These are phyloP conservation scores for Ogataea corticis DNA, from an alignment of 805 yeast species.

Conservation along the genomic window DNA sequence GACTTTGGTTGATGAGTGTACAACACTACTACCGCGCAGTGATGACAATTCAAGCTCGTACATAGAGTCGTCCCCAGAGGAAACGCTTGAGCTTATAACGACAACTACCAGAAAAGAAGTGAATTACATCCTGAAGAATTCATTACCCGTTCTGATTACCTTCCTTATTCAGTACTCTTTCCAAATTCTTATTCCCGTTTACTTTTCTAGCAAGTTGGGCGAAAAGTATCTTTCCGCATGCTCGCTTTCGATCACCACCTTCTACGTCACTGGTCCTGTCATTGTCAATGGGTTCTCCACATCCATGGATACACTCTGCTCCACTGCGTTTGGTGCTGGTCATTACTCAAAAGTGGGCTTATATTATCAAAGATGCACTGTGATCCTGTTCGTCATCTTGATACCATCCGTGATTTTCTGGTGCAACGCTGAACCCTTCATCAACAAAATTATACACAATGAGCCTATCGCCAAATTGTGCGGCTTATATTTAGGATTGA, in stretches of 20 bases:
- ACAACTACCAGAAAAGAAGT: slow-evolving; percentile 23
- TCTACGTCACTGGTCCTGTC: slow-evolving; percentile 71
- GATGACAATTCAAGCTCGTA: neutral
- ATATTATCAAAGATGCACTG: slow-evolving; percentile 63
- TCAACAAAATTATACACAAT: slow-evolving; percentile 43
- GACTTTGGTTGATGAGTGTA: neutral
- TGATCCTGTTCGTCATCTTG: slow-evolving; percentile 47
- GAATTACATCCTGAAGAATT: slow-evolving; percentile 36
- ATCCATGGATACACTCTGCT: slow-evolving; percentile 72
- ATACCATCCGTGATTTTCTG: slow-evolving; percentile 60
- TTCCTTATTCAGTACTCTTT: slow-evolving; percentile 67
- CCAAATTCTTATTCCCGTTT: slow-evolving; percentile 71
- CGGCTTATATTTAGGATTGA: slow-evolving; percentile 49
- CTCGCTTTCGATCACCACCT: slow-evolving; percentile 70
- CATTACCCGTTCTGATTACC: slow-evolving; percentile 63
- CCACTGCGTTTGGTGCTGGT: slow-evolving; percentile 71
- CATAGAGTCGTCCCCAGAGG: neutral
- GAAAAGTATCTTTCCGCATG: slow-evolving; percentile 69
- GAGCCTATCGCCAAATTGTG: slow-evolving; percentile 47
- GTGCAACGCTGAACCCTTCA: slow-evolving; percentile 52
- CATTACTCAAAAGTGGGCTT: slow-evolving; percentile 64
- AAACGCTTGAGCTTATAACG: slow-evolving; percentile 5
- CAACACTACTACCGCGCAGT: neutral
- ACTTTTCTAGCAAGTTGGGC: slow-evolving; percentile 69
- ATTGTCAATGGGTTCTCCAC: slow-evolving; percentile 74